Conservation (phyloP, 2,329 filamentous ascomycete species). For the Exophiala phaeomuriformis region DNA sequence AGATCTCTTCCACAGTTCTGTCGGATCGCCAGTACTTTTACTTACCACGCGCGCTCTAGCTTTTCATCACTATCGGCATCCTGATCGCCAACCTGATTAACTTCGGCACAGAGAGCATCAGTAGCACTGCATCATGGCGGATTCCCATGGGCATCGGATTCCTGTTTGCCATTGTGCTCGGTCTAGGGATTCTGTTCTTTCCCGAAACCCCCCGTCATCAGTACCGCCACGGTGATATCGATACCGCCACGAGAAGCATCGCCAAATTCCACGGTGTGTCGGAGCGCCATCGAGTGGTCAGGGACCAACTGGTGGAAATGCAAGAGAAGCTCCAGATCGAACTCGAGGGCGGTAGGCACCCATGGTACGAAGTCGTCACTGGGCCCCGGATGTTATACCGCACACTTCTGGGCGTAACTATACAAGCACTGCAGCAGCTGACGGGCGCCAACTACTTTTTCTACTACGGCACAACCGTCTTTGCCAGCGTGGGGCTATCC, state of each 20-base stretch:
- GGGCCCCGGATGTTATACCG: conserved; percentile 40
- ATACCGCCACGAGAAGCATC: conserved; percentile 45
- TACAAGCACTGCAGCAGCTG: conserved; percentile 41
- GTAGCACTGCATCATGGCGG: conserved; percentile 41
- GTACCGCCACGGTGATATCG: conserved; percentile 47
- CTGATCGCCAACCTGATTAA: conserved; percentile 45
- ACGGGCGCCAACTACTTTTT: conserved; percentile 42
- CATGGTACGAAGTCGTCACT: conserved; percentile 35
- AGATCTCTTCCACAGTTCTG: background rate
- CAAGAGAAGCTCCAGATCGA: conserved; percentile 50
- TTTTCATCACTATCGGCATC: conserved; percentile 46
- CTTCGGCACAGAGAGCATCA: conserved; percentile 38
- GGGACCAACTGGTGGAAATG: conserved; percentile 50
- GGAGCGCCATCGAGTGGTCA: conserved; percentile 46
- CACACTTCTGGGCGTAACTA: conserved; percentile 35
- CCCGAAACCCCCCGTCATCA: conserved; percentile 52
- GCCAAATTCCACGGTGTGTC: conserved; percentile 49
- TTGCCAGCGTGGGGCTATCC: conserved; percentile 56
- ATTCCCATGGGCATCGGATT: conserved; percentile 51
- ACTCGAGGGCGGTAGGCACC: conserved; percentile 32
- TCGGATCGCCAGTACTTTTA: background rate
- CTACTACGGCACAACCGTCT: conserved; percentile 61
- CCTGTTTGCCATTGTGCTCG: conserved; percentile 49
- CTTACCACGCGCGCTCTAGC: conserved; percentile 11
- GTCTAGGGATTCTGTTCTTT: conserved; percentile 47